Base-by-base conservation (phyloP, 441 rosid genomes). In the Biscutella laevigata region DNA sequence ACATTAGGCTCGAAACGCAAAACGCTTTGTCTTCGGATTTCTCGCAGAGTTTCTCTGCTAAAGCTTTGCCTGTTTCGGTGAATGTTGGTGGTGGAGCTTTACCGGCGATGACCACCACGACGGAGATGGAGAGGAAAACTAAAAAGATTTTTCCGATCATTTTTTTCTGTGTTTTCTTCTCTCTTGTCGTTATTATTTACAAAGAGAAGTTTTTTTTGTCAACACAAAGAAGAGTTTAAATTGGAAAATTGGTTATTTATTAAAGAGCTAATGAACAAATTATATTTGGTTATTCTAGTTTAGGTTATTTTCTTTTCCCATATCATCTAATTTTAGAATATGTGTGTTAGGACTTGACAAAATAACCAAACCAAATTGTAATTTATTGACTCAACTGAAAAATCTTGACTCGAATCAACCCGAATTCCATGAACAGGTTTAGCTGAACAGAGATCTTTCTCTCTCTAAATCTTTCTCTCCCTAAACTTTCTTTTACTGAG, bases 61-160 rank as follows among this genome's bases (percentile, higher is more conserved):
- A n/a, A 2, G 64, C 73, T 50, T 48, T 45, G 52, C 65, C 73
- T 27, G 43, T 65, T 55, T 57, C 71, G 64, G 72, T 36, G 36
- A 54, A 42, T 50, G 56, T 61, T 48, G 76, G 60, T 35, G 80
- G 62, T 53, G 69, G 74, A 34, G 47, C 50, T 58, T 57, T 68
- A 0, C 67, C 58, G 37, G 64, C 73, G 9, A 64, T 14, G 4
- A 74, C 56, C 5, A 66, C 70, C 27, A 70, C 26, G 59, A 74
- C 52, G 64, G 69, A 64, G 54, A 77, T 7, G 70, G 76, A 46
- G 29, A 61, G 73, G n/a, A 71, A 48, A 45, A 71, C 42, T 33
- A 82, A 66, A 76, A 77, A 59, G 27, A 75, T 58, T 58, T 70
- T 56, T 57, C 55, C 65, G 40, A 40, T 52, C 67, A 53, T 67